phyloP scores from a whole-genome alignment of 1,284 basidiomycete genomes.

The Moesziomyces aphidis region DNA sequence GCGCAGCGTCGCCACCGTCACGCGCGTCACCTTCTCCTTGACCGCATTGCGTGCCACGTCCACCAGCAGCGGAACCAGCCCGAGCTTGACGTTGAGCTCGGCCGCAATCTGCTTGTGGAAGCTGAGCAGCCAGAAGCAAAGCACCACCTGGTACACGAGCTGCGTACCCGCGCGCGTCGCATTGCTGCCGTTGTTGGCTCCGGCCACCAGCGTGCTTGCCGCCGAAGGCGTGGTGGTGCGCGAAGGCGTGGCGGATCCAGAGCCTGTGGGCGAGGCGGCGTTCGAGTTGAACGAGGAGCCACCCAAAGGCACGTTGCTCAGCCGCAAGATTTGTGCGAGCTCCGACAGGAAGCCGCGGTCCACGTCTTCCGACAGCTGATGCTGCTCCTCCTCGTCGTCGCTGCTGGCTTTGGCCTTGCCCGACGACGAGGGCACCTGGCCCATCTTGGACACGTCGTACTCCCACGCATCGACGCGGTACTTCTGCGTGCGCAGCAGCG shows the following conservation, averaged over 20 bases:
- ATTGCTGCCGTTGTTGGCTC: constrained; percentile 30
- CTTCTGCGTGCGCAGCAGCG: constrained; percentile 82
- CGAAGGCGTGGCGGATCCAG: constrained; percentile 43
- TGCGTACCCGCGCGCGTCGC: constrained; percentile 72
- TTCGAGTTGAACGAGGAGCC: constrained; percentile 28
- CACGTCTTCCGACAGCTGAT: constrained; percentile 10
- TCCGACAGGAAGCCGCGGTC: constrained; percentile 52
- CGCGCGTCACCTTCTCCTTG: constrained; percentile 96
- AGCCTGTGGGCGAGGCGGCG: constrained; percentile 39
- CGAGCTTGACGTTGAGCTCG: constrained; percentile 89
- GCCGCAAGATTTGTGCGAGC: constrained; percentile 44
- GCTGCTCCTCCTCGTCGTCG: constrained; percentile 19
- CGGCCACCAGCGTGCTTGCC: constrained; percentile 35
- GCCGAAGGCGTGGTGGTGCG: constrained; percentile 17
- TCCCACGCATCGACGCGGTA: constrained; percentile 74
- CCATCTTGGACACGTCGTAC: constrained; percentile 54
- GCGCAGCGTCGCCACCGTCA: constrained; percentile 87
- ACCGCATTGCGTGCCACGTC: constrained; percentile 88
- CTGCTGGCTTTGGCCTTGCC: constrained; percentile 24
- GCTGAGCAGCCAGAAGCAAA: constrained; percentile 92
- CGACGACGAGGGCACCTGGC: constrained; percentile 8
- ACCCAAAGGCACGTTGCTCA: constrained; percentile 30
- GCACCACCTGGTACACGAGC: constrained; percentile 91
- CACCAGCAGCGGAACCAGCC: constrained; percentile 87
- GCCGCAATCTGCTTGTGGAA: constrained; percentile 88